These are phyloP conservation scores for Brasenia schreberi DNA, from an alignment of 164 flowering plant species.

Conservation along the genomic window DNA sequence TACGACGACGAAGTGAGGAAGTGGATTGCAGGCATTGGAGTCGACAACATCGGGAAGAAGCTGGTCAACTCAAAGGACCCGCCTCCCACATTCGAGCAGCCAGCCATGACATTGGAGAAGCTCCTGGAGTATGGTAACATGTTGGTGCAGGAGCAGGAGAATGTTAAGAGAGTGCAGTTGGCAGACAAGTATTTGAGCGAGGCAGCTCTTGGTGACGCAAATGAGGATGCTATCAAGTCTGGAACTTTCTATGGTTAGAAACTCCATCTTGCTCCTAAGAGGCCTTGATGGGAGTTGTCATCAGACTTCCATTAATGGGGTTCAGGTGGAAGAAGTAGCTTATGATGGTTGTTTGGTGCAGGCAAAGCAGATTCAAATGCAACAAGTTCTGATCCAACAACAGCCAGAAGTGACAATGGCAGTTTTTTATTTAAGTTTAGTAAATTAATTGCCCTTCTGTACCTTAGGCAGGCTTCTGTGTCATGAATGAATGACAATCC, in stretches of 20 bases:
- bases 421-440: conserved; percentile 17
- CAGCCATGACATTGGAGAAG: conserved; percentile 35
- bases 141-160: conserved; percentile 41
- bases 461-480: background rate
- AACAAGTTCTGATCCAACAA: conserved; percentile 34
- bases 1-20: conserved; percentile 45
- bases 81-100: conserved; percentile 39
- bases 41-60: conserved; percentile 26
- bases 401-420: conserved; percentile 39
- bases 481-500: background rate
- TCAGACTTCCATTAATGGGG: conserved; percentile 1
- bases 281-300: conserved; percentile 1
- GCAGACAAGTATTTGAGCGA: conserved; percentile 35
- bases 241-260: conserved; percentile 26
- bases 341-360: conserved; percentile 13
- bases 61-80: conserved; percentile 45
- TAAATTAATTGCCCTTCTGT: background rate
- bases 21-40: conserved; percentile 32
- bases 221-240: conserved; percentile 20
- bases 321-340: background rate
- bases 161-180: conserved; percentile 49
- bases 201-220: conserved; percentile 40
- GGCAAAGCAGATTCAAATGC: conserved; percentile 36
- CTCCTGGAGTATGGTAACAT: conserved; percentile 36
- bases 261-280: conserved; percentile 4